Conservation (phyloP, 257 asterid genomes). For the Agastache rugosa region DNA sequence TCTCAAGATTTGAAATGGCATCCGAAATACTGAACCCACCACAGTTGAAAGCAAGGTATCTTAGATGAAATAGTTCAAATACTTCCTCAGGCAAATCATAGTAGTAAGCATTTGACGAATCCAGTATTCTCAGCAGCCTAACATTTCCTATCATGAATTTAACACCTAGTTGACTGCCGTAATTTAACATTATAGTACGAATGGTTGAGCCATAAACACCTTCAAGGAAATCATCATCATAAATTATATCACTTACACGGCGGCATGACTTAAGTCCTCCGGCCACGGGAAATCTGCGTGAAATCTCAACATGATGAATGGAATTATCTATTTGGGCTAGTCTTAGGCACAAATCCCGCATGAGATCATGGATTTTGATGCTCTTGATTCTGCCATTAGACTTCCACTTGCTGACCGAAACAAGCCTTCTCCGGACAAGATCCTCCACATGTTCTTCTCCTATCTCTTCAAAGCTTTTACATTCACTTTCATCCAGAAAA, state of each 20-base stretch:
- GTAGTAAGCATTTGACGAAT: not conserved
- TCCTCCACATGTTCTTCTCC: no score
- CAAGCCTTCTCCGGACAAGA: not conserved
- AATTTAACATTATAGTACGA: not conserved
- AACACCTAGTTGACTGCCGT: not conserved
- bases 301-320: not conserved
- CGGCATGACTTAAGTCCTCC: not conserved
- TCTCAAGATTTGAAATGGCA: no score
- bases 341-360: not conserved
- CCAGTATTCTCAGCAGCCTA: not conserved
- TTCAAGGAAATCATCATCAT: not conserved
- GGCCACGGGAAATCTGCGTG: no score
- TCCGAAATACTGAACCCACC: no score
- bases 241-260: not conserved
- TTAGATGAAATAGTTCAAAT: slow-evolving; percentile 7
- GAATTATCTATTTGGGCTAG: not conserved
- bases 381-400: not conserved
- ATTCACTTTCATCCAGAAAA: not conserved
- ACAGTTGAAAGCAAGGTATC: not conserved
- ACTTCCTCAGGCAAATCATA: not conserved
- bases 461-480: no score
- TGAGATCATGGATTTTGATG: not conserved
- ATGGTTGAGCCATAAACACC: not conserved
- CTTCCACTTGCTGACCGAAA: not conserved
- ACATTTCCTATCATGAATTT: not conserved